These are phyloP conservation scores for Phytophthora crassamura DNA, from an alignment of 352 stramenopile species.

Conservation along the genomic window DNA sequence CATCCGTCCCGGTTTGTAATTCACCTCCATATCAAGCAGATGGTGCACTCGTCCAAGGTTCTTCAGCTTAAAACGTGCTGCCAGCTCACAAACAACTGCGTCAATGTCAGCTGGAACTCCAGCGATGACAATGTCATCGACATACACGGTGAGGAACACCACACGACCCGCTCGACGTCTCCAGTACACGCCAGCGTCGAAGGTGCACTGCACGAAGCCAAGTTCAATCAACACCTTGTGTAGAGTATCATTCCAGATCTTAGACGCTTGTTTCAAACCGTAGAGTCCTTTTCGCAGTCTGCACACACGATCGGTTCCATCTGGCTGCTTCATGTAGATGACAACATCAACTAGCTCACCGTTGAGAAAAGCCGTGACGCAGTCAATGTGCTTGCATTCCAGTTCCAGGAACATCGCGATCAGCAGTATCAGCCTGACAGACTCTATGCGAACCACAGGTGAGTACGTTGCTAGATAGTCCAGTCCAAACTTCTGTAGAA, in stretches of 20 bases:
- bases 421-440: background rate
- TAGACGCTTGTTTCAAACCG: constrained; percentile 6
- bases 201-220: constrained; percentile 1
- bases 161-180: background rate
- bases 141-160: constrained; percentile 11
- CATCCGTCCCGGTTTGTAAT: background rate
- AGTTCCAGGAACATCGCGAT: background rate
- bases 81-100: background rate
- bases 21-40: constrained; percentile 8
- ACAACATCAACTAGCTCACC: background rate
- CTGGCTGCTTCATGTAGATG: constrained; percentile 22
- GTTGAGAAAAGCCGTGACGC: constrained; percentile 1
- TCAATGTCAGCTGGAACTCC: background rate
- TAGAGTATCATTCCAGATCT: constrained; percentile 16
- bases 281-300: constrained; percentile 8
- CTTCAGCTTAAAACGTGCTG: background rate
- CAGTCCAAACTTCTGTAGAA: constrained; percentile 4
- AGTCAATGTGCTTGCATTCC: background rate
- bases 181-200: constrained; percentile 12
- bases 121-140: constrained; percentile 3
- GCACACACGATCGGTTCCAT: constrained; percentile 9
- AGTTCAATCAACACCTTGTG: constrained; percentile 8
- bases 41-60: constrained; percentile 5
- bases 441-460: constrained; percentile 11
- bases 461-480: constrained; percentile 15